Conservation (phyloP, 1,284 basidiomycete species). For the Microbotryum intermedium region DNA sequence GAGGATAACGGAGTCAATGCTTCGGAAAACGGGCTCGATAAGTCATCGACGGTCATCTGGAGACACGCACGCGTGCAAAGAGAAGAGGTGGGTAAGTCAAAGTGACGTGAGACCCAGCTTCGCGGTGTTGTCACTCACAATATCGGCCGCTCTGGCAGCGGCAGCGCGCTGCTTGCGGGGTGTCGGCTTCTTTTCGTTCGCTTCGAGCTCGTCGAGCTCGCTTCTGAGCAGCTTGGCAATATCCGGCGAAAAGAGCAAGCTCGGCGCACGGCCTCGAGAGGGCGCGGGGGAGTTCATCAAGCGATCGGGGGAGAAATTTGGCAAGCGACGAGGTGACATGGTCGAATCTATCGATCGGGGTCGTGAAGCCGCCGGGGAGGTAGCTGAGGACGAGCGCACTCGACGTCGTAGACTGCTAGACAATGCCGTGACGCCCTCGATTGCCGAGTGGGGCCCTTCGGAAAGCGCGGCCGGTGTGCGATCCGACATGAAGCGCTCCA, state of each 20-base stretch:
- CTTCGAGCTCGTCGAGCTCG: constrained; percentile 27
- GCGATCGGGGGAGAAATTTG: constrained; percentile 5
- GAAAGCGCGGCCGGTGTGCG: neutral
- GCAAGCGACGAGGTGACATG: constrained; percentile 9
- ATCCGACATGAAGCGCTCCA: constrained; percentile 26
- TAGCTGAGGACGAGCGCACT: neutral
- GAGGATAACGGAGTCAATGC: constrained; percentile 6
- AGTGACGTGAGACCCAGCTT: too few relatives aligned
- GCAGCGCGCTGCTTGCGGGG: constrained; percentile 3
- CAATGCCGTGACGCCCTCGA: too few relatives aligned
- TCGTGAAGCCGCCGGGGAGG: neutral
- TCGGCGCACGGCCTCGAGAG: constrained; percentile 6
- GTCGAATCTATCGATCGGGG: neutral
- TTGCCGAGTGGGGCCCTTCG: neutral
- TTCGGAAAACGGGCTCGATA: neutral
- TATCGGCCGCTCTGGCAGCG: constrained; percentile 2
- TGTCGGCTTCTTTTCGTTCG: constrained; percentile 13
- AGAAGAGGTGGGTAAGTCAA: neutral
- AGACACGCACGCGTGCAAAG: neutral
- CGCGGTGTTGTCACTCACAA: neutral
- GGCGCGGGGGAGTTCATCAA: constrained; percentile 20
- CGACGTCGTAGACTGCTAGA: neutral
- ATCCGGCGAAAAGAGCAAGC: constrained; percentile 24
- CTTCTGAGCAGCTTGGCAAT: constrained; percentile 22
- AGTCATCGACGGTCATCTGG: constrained; percentile 5